These are phyloP conservation scores for Pleurostoma richardsiae DNA, from an alignment of 2,329 filamentous ascomycete species.

Conservation along the genomic window DNA sequence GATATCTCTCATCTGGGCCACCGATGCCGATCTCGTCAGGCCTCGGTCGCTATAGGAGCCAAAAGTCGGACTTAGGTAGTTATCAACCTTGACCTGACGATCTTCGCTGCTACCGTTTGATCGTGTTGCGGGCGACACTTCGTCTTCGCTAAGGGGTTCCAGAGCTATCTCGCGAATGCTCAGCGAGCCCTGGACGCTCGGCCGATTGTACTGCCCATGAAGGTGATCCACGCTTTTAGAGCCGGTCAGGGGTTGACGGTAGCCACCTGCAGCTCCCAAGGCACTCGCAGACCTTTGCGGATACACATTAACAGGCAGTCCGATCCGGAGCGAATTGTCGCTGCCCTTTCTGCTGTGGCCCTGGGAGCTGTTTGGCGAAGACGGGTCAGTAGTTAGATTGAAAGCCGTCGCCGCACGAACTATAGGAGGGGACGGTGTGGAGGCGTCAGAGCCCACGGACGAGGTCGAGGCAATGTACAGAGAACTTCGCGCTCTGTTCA, in stretches of 20 bases:
- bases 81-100: conserved; percentile 25
- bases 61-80: conserved; percentile 39
- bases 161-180: conserved; percentile 37
- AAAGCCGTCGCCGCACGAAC: conserved; percentile 32
- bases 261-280: conserved; percentile 52
- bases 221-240: conserved; percentile 39
- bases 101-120: conserved; percentile 14
- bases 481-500: conserved; percentile 71
- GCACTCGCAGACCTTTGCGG: conserved; percentile 61
- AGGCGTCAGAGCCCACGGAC: conserved; percentile 48
- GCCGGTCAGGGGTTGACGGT: conserved; percentile 42
- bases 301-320: conserved; percentile 32
- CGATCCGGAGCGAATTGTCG: conserved; percentile 49
- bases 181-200: conserved; percentile 28
- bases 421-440: conserved; percentile 47
- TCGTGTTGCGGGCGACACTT: conserved; percentile 21
- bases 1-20: conserved; percentile 66
- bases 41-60: conserved; percentile 37
- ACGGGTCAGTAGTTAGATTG: conserved; percentile 18
- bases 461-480: conserved; percentile 60
- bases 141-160: conserved; percentile 51
- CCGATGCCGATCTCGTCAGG: conserved; percentile 63
- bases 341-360: conserved; percentile 58
- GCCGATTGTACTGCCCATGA: conserved; percentile 19
- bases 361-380: conserved; percentile 21